These are phyloP conservation scores for Geranomyces michiganensis DNA, from an alignment of 192 early-diverging fungal genomes.

Conservation along the genomic window DNA sequence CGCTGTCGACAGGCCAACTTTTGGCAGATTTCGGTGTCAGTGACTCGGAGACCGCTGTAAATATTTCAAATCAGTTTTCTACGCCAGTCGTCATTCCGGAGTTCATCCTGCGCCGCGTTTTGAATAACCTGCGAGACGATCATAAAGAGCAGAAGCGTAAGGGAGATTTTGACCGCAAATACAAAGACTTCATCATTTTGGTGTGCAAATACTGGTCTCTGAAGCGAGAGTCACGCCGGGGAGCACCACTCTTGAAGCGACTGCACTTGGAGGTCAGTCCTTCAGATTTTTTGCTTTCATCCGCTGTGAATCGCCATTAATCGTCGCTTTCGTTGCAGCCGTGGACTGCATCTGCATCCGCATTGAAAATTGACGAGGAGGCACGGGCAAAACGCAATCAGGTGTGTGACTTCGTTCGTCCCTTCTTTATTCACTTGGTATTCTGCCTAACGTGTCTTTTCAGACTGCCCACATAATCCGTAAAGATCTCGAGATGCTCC, in stretches of 20 bases:
- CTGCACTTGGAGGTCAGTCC: conserved; percentile 82
- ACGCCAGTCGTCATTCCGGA: conserved; percentile 64
- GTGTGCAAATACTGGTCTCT: conserved; percentile 94
- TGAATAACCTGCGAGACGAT: conserved; percentile 27
- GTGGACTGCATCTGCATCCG: conserved; percentile 66
- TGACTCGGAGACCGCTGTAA: neutral
- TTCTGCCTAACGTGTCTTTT: neutral
- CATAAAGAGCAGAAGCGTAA: conserved; percentile 25
- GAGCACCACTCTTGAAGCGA: conserved; percentile 92
- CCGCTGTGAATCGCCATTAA: neutral
- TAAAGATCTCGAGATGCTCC: conserved; percentile 84
- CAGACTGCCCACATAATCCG: conserved; percentile 50
- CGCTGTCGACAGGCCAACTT: neutral
- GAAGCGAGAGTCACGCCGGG: conserved; percentile 86
- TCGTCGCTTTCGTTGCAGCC: conserved; percentile 52
- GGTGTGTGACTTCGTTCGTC: conserved; percentile 33
- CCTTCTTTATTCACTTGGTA: neutral
- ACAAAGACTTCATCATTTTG: conserved; percentile 57
- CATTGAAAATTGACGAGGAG: conserved; percentile 75
- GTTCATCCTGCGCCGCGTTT: conserved; percentile 58
- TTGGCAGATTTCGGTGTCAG: conserved; percentile 10
- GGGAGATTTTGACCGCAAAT: conserved; percentile 47
- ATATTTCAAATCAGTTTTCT: conserved; percentile 48
- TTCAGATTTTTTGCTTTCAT: neutral
- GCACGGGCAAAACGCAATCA: conserved; percentile 69